Base-by-base conservation (phyloP, 2,329 filamentous ascomycete species). In the Hypoxylon sp. region DNA sequence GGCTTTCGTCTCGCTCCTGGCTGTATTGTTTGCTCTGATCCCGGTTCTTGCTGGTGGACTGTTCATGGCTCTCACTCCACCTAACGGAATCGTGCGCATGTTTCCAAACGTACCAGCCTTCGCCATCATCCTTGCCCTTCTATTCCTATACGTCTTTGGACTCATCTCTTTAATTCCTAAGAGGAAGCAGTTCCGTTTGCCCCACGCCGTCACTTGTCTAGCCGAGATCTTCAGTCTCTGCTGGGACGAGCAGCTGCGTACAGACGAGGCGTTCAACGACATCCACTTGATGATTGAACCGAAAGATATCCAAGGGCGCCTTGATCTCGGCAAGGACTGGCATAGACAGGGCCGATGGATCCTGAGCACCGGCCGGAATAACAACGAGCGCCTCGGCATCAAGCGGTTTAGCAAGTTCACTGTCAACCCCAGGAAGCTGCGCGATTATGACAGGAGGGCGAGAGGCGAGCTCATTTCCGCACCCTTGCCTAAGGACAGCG, bases 221-320 rank as follows among this genome's bases (percentile, higher is more conserved):
- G 91, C 92, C 1, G 93, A 94, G 76, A 84, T 94, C 21, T 86
- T 97, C 72, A 91, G 89, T 75, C 94, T 95, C 77, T 83, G 95
- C 45, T 89, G 92, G 65, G 90, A 90, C 72, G 90, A 90, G 46
- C 90, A 91, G 23, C 82, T 97, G 17, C 82, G 93, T 1, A 83
- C 87, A 4, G 94, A 97, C 75, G 85, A 89, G 9, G 87, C 91
- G 0, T 95, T 98, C 76, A 85, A 89, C 56, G 85, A 89, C 55
- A 86, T 89, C 38, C 88, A 91, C 2, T 83, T 85, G 14, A 60
- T 68, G 41, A 32, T 57, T 28, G 89, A 85, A n/a, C 90, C 90
- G 70, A 83, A 83, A 0, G 91, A 94, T 70, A 85, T 98, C 19
- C 85, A 90, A 21, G 89, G 86, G 0, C 84, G 91, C 45, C 81